These are phyloP conservation scores for bread wheat (Triticum aestivum) DNA, from an alignment of 176 grass and related monocot genomes.

Conservation along the genomic window DNA sequence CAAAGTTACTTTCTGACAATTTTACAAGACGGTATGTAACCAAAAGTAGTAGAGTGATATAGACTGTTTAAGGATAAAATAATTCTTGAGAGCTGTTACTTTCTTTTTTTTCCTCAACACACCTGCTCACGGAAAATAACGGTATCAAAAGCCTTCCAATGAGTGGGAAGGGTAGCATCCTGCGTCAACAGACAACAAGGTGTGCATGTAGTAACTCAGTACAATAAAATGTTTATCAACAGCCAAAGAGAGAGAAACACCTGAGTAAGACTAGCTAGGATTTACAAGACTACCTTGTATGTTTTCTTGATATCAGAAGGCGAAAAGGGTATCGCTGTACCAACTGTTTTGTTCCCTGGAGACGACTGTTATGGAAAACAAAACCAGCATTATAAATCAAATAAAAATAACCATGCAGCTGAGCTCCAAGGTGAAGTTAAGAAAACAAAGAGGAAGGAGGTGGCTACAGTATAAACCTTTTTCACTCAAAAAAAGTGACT, in stretches of 20 bases:
- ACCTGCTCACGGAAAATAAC: slow-evolving; percentile 83
- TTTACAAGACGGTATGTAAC: not conserved
- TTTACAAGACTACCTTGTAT: slow-evolving; percentile 48
- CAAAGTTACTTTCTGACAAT: slow-evolving; percentile 2
- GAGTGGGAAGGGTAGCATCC: slow-evolving; percentile 60
- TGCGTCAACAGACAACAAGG: slow-evolving; percentile 36
- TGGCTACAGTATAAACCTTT: not conserved
- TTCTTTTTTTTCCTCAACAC: slow-evolving; percentile 1
- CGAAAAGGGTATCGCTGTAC: slow-evolving; percentile 35
- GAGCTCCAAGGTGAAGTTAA: not conserved
- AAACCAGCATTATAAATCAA: slow-evolving; percentile 15
- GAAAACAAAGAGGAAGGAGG: not conserved
- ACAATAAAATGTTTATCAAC: not conserved
- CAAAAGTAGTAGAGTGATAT: not conserved
- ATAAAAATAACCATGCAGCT: not conserved
- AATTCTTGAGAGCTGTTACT: not conserved
- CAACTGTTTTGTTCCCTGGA: slow-evolving; percentile 12
- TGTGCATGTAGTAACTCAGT: not conserved
- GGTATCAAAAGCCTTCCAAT: slow-evolving; percentile 80
- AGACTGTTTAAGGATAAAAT: not conserved
- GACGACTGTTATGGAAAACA: slow-evolving; percentile 31
- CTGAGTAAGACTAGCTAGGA: not conserved
- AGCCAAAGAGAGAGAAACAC: not conserved
- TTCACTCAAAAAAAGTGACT: not conserved
- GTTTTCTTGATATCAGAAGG: slow-evolving; percentile 44